Evolutionary conservation across 2,329 filamentous ascomycete genomes (phyloP).

Genomic region (Albifimbria verrucaria): DNA sequence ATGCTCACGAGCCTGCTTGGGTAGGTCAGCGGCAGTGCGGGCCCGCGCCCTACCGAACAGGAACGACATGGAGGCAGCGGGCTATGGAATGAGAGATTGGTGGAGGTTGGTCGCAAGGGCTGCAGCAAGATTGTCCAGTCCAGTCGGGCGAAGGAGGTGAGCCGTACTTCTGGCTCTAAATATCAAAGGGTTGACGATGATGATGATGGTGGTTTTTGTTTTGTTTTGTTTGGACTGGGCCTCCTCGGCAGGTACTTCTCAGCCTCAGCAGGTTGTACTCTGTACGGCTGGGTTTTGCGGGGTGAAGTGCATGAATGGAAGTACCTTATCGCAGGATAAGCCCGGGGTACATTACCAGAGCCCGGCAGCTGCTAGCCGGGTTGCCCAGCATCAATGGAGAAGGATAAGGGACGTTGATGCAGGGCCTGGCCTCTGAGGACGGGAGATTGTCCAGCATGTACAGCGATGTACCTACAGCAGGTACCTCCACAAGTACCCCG

Average conservation of each 20-base stretch:
- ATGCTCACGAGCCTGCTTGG: slow-evolving; percentile 54
- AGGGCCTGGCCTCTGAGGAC: too few relatives aligned
- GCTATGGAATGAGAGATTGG: too few relatives aligned
- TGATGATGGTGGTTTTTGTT: neutral
- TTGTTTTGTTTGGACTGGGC: neutral
- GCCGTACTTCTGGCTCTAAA: too few relatives aligned
- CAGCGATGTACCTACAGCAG: neutral
- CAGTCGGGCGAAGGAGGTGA: too few relatives aligned
- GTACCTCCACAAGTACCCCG: neutral
- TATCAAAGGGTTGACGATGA: too few relatives aligned
- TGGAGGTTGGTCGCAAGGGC: too few relatives aligned
- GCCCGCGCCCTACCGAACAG: slow-evolving; percentile 52
- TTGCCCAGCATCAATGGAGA: too few relatives aligned
- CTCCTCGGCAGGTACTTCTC: neutral
- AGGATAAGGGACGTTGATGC: too few relatives aligned
- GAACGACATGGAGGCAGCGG: slow-evolving; percentile 44
- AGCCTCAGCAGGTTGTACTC: neutral
- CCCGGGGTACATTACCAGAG: too few relatives aligned
- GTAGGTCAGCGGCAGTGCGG: slow-evolving; percentile 50
- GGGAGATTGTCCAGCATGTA: neutral
- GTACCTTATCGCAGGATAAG: too few relatives aligned
- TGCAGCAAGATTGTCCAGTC: too few relatives aligned
- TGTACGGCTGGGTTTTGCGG: neutral
- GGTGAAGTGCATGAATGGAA: neutral
- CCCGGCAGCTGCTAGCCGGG: too few relatives aligned